These are phyloP conservation scores for Melocanna baccifera DNA, from an alignment of 176 grass and related monocot genomes.

Conservation along the genomic window DNA sequence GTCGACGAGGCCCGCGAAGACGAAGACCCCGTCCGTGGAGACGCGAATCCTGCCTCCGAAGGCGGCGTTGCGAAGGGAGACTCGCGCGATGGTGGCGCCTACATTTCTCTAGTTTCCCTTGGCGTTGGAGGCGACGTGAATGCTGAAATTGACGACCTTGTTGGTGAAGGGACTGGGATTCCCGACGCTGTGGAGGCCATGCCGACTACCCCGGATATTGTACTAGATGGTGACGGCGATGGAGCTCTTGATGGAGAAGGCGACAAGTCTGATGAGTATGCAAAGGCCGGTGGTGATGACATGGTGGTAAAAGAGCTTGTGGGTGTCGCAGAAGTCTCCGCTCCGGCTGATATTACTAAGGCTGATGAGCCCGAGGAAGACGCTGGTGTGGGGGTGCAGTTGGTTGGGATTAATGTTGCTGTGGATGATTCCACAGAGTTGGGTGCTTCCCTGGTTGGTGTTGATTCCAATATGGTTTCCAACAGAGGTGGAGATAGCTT, in stretches of 20 bases:
- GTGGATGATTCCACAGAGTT: background rate
- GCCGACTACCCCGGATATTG: conserved; percentile 5
- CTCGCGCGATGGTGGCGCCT: background rate
- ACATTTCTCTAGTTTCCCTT: background rate
- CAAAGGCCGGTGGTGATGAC: conserved; percentile 9
- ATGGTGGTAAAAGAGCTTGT: background rate
- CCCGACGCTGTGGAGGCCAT: conserved; percentile 12
- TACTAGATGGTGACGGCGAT: background rate
- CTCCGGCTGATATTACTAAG: background rate
- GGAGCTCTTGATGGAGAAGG: conserved; percentile 10
- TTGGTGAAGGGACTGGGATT: background rate
- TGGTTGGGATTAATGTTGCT: background rate
- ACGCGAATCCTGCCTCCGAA: background rate
- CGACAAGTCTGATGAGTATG: conserved; percentile 5
- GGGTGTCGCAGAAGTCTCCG: background rate
- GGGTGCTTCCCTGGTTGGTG: conserved; percentile 1
- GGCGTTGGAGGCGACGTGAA: background rate
- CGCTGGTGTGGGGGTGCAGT: background rate
- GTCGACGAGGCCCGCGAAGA: background rate
- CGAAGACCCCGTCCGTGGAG: background rate
- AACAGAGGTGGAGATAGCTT: background rate
- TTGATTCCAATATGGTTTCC: background rate
- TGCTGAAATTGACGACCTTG: background rate
- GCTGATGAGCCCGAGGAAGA: background rate
- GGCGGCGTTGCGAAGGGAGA: background rate